Base-by-base conservation (phyloP, 306 rosid genomes). In the Arachis stenosperma region DNA sequence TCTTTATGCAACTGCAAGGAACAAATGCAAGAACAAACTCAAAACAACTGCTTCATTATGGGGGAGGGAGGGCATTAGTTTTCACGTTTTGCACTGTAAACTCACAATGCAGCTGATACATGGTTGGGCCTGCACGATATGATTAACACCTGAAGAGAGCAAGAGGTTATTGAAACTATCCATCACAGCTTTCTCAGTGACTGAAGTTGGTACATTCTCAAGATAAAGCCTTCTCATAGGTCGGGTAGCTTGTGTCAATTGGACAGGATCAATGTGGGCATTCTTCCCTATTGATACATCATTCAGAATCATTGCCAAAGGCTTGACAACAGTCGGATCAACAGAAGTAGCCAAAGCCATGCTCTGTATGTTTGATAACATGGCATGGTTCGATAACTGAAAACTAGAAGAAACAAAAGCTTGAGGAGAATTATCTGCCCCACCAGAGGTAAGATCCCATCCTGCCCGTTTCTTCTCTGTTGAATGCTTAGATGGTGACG, bases 171-270 rank as follows among this genome's bases (percentile, higher is more conserved):
- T 91, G 73, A 94, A 83, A 80, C 84, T 84, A 43, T 91, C 96
- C 83, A 87, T 81, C 61, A 94, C 73, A 82, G 78, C 85, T 75
- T 86, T 91, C 86, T 91, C 99, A 14, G 96, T 81, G 56, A 82
- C 84, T 70, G 96, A 86, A 80, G 87, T 78, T 54, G 99, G 96
- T 77, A 94, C 57, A 76, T 91, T 88, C 66, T 94, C 99, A 29
- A 94, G 83, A 87, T 87, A 87, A 87, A 94, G 93, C 89, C 96
- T 90, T 83, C 98, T 88, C 96, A 83, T 75, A 68, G 91, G 99
- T 62, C 97, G 86, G 73, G 93, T 94, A 65, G 99, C 92, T 82
- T 94, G 97, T 42, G 96, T 94, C 76, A 94, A 83, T 81, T 91
- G 97, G 70, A 91, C 85, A 52, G 88, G 84, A 81, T 90, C 99